These are phyloP conservation scores for Umbelopsis sp. DNA, from an alignment of 371 early-diverging fungal genomes.

Conservation along the genomic window DNA sequence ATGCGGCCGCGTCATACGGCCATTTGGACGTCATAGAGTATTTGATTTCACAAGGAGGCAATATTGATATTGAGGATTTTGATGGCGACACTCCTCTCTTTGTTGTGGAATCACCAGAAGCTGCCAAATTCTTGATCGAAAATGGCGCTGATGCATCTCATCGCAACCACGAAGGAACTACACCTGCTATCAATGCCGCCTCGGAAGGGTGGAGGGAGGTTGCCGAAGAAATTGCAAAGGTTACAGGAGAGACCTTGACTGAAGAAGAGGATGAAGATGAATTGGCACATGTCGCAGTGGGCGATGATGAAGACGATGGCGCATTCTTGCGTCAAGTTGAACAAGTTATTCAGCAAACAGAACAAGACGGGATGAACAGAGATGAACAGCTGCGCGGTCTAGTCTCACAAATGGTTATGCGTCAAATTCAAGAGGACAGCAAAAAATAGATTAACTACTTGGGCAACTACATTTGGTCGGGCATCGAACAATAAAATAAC, in stretches of 20 bases:
- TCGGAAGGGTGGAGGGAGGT: conserved; percentile 50
- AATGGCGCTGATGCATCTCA: conserved; percentile 72
- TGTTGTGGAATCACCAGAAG: conserved; percentile 76
- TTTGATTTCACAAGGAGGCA: conserved; percentile 55
- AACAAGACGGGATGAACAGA: conserved; percentile 41
- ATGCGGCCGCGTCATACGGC: conserved; percentile 72
- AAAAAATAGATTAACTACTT: conserved; percentile 8
- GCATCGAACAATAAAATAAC: no score
- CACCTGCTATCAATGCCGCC: conserved; percentile 42
- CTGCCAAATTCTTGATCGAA: conserved; percentile 71
- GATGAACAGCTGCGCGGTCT: conserved; percentile 47
- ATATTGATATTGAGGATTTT: conserved; percentile 72
- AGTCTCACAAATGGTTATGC: conserved; percentile 45
- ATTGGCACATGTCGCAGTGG: conserved; percentile 22
- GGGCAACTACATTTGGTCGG: no score
- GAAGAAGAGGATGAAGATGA: conserved; percentile 26
- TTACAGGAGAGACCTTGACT: conserved; percentile 38
- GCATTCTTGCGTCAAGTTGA: conserved; percentile 31
- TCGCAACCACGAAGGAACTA: conserved; percentile 66
- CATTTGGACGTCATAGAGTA: conserved; percentile 60
- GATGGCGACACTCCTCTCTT: conserved; percentile 90
- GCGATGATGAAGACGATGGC: conserved; percentile 23
- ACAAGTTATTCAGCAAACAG: conserved; percentile 37
- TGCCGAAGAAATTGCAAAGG: conserved; percentile 35
- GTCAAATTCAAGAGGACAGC: conserved; percentile 34